phyloP scores from a whole-genome alignment of 441 rosid genomes.

The Sinapis alba region DNA sequence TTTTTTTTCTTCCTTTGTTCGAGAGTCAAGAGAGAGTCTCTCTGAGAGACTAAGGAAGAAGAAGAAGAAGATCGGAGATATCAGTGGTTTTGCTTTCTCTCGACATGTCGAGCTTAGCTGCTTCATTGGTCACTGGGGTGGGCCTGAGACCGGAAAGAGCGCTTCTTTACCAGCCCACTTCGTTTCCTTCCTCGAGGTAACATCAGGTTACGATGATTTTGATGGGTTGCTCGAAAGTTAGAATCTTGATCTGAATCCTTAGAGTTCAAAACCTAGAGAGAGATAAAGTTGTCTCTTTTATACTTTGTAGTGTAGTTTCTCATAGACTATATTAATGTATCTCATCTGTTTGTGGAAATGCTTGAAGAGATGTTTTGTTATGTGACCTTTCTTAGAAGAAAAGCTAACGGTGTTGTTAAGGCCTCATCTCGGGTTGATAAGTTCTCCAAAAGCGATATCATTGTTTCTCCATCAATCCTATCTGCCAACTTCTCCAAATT shows the following conservation, averaged over 20 bases:
- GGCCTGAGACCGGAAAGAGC: slow-evolving; percentile 31
- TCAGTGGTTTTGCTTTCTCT: slow-evolving; percentile 2
- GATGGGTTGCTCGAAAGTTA: slow-evolving; percentile 12
- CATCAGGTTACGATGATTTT: background rate
- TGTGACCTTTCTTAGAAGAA: slow-evolving; percentile 50
- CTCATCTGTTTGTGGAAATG: slow-evolving; percentile 20
- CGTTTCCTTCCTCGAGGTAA: slow-evolving; percentile 31
- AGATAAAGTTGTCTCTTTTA: slow-evolving; percentile 3
- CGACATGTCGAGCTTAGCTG: slow-evolving; percentile 48
- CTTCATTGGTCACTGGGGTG: slow-evolving; percentile 37
- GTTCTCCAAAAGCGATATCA: slow-evolving; percentile 85
- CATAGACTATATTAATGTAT: too few relatives aligned
- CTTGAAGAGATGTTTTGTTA: background rate
- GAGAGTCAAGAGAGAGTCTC: slow-evolving; percentile 4
- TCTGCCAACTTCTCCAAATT: slow-evolving; percentile 85
- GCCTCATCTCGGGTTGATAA: slow-evolving; percentile 86
- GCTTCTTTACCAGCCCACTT: slow-evolving; percentile 13
- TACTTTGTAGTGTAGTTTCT: too few relatives aligned
- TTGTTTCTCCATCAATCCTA: slow-evolving; percentile 90
- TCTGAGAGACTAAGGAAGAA: background rate
- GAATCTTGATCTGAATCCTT: slow-evolving; percentile 4
- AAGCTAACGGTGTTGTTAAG: slow-evolving; percentile 54
- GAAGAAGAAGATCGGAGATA: slow-evolving; percentile 18
- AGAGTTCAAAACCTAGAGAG: background rate
- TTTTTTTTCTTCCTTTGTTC: background rate